Percentiles rank a stretch among this genome's conserved stretches.
These are phyloP conservation scores for Durio zibethinus DNA, from an alignment of 345 rosid genomes.

Conservation along the genomic window DNA sequence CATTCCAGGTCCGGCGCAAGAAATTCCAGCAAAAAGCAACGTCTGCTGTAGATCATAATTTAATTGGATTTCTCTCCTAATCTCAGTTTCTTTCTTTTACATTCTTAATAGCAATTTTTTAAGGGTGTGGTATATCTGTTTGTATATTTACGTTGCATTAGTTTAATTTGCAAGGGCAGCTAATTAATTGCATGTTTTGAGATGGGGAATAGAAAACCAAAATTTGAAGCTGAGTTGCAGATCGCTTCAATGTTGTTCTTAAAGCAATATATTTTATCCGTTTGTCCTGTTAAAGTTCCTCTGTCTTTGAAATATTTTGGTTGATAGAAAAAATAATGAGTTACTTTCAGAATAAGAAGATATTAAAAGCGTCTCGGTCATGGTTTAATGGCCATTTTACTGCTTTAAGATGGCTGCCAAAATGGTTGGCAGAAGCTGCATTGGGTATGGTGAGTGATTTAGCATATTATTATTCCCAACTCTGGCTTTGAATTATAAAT, in stretches of 20 bases:
- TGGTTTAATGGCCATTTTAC: too few relatives aligned
- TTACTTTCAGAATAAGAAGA: too few relatives aligned
- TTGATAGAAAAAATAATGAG: too few relatives aligned
- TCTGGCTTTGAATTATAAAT: too few relatives aligned
- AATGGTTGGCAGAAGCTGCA: too few relatives aligned
- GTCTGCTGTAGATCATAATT: conserved; percentile 58
- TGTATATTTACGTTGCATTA: conserved; percentile 29
- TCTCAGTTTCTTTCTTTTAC: conserved; percentile 10
- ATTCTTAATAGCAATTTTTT: conserved; percentile 25
- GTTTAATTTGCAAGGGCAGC: conserved; percentile 19
- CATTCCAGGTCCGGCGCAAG: conserved; percentile 72
- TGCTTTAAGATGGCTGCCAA: too few relatives aligned
- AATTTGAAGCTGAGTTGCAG: conserved; percentile 13
- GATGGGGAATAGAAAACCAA: conserved; percentile 9
- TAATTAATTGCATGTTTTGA: conserved; percentile 13
- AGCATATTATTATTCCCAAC: too few relatives aligned
- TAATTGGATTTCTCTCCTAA: background rate
- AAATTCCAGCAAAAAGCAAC: conserved; percentile 48
- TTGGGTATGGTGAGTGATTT: too few relatives aligned
- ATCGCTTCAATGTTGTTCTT: background rate
- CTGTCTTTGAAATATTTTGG: background rate
- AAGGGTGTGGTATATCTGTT: conserved; percentile 25
- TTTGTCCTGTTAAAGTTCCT: background rate
- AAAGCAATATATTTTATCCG: background rate
- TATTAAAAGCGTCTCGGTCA: too few relatives aligned